A percentile compares a stretch with the other conserved stretches of the same genome.
Conservation (phyloP, 2,329 filamentous ascomycete species). For the Colletotrichum gigasporum region DNA sequence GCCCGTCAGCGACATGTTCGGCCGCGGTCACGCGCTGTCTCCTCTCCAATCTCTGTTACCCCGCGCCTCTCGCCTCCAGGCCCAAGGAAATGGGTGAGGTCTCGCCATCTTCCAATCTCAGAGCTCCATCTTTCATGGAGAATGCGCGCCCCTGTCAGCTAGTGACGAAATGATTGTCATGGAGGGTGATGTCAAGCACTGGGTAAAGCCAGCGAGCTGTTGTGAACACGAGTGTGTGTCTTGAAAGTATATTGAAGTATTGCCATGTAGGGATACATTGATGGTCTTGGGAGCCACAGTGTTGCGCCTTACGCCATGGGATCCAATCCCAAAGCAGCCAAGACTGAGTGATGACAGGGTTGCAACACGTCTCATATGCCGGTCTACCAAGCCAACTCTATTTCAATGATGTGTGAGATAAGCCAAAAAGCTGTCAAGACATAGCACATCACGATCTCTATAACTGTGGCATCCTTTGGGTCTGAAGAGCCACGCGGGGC, state of each 20-base stretch:
- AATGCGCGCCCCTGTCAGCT: neutral
- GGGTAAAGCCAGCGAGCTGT: neutral
- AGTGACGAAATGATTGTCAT: constrained; percentile 11
- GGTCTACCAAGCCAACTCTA: constrained; percentile 8
- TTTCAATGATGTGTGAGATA: neutral
- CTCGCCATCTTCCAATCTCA: neutral
- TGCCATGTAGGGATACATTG: neutral
- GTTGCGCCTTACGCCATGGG: neutral
- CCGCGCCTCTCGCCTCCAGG: neutral
- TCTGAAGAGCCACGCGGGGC: neutral
- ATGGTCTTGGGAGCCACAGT: neutral
- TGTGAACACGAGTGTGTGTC: neutral
- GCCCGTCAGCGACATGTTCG: constrained; percentile 7
- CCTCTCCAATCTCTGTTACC: constrained; percentile 3
- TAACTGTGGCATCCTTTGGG: neutral
- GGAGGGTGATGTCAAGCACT: neutral
- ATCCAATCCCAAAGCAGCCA: neutral
- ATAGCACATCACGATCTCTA: neutral
- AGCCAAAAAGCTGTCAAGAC: too few relatives aligned
- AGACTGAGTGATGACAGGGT: neutral
- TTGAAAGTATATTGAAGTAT: neutral
- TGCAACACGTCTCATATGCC: neutral
- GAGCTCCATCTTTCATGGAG: neutral
- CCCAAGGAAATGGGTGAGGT: neutral
- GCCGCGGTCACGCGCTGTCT: constrained; percentile 3